A percentile compares a stretch with the other conserved stretches of the same genome.
These are phyloP conservation scores for Dactylonectria estremocensis DNA, from an alignment of 2,329 filamentous ascomycete genomes.

Conservation along the genomic window DNA sequence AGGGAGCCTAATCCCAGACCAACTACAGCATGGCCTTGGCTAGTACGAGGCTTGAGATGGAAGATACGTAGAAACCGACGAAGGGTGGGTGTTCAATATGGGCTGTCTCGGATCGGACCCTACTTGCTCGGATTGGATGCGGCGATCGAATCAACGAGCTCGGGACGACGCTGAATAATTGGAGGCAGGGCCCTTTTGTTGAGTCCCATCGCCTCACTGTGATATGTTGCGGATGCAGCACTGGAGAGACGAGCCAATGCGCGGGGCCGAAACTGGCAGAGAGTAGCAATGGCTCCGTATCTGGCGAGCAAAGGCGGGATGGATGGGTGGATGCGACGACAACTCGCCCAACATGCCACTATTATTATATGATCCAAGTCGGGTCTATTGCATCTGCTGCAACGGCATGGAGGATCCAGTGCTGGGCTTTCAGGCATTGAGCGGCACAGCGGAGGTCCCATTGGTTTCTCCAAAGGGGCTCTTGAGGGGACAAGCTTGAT, in stretches of 20 bases:
- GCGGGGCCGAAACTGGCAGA: constrained; percentile 10
- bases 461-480: constrained; percentile 28
- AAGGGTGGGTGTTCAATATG: constrained; percentile 14
- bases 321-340: constrained; percentile 35
- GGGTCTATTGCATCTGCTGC: constrained; percentile 35
- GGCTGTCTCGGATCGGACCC: constrained; percentile 20
- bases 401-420: constrained; percentile 26
- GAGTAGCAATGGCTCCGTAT: constrained; percentile 3
- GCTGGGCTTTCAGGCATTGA: constrained; percentile 16
- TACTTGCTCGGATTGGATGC: neutral
- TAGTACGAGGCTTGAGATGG: neutral
- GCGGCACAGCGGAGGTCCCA: constrained; percentile 23
- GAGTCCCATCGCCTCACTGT: constrained; percentile 22
- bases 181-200: constrained; percentile 15
- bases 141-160: constrained; percentile 6
- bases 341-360: constrained; percentile 36
- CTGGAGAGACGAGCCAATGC: constrained; percentile 20
- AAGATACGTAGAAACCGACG: constrained; percentile 3
- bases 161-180: neutral
- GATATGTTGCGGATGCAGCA: constrained; percentile 15
- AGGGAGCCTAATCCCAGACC: constrained; percentile 8
- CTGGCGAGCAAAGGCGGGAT: constrained; percentile 20
- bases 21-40: constrained; percentile 13
- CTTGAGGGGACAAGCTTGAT: constrained; percentile 29
- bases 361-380: constrained; percentile 15